Evolutionary conservation across 495 filamentous ascomycete species (phyloP).

Genomic region (Penicillium lagena): DNA sequence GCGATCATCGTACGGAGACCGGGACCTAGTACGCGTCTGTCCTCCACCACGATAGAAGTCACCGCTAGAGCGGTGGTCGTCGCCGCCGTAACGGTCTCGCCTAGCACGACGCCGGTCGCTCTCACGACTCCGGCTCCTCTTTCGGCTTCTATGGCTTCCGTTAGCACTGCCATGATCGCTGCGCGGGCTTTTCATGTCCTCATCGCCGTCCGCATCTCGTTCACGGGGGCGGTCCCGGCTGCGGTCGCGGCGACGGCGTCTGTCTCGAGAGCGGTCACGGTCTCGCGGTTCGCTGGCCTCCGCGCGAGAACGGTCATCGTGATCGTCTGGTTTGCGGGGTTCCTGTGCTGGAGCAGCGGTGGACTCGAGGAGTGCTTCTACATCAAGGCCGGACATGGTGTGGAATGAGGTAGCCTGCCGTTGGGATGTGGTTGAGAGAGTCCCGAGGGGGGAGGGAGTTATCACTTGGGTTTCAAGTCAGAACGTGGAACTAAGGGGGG

Average conservation of each 20-base stretch:
- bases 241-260: conserved; percentile 50
- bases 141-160: conserved; percentile 78
- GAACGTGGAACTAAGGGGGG: conserved; percentile 20
- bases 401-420: neutral
- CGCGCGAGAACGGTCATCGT: conserved; percentile 52
- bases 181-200: conserved; percentile 60
- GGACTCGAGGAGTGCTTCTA: conserved; percentile 89
- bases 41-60: conserved; percentile 71
- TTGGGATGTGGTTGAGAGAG: conserved; percentile 13
- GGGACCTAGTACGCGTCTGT: conserved; percentile 65
- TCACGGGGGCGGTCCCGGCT: conserved; percentile 64
- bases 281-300: conserved; percentile 51
- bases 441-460: conserved; percentile 25
- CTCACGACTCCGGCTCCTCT: conserved; percentile 75
- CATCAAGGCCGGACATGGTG: conserved; percentile 83
- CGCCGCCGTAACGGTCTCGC: conserved; percentile 64
- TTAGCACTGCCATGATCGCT: conserved; percentile 79
- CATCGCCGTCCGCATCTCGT: conserved; percentile 57
- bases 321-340: conserved; percentile 46
- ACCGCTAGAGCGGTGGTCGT: conserved; percentile 58
- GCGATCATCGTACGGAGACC: conserved; percentile 65
- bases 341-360: conserved; percentile 62
- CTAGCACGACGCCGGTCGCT: conserved; percentile 73
- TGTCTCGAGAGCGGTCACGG: conserved; percentile 51
- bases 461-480: conserved; percentile 46